A percentile compares a stretch with the other conserved stretches of the same genome.
These are phyloP conservation scores for Flaveria floridana DNA, from an alignment of 140 eudicot genomes.

Conservation along the genomic window DNA sequence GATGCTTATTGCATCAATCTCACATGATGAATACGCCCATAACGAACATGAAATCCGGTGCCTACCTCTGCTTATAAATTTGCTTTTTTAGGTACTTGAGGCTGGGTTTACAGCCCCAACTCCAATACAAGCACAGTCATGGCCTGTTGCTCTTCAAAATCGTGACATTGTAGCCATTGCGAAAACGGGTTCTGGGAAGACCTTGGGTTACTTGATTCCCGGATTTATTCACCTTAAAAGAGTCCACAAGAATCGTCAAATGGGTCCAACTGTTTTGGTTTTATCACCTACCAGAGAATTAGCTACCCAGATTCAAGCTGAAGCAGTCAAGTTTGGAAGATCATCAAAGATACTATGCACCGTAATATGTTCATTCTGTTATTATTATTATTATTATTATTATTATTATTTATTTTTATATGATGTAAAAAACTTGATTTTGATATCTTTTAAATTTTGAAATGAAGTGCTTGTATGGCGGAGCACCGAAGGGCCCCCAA, in stretches of 20 bases:
- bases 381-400: not conserved
- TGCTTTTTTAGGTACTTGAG: constrained; percentile 64
- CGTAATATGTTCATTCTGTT: constrained; percentile 36
- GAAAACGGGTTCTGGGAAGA: constrained; percentile 97
- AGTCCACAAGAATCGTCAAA: constrained; percentile 59
- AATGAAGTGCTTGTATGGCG: constrained; percentile 91
- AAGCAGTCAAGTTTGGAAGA: constrained; percentile 85
- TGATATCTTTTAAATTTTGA: not conserved
- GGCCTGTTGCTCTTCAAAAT: constrained; percentile 94
- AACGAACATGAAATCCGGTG: constrained; percentile 39
- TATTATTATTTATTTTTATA: not conserved
- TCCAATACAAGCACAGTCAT: constrained; percentile 98
- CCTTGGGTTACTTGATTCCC: constrained; percentile 92
- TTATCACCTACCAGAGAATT: constrained; percentile 94
- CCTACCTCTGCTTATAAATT: constrained; percentile 44
- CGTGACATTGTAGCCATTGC: constrained; percentile 98
- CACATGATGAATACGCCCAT: constrained; percentile 36
- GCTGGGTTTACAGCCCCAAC: constrained; percentile 96
- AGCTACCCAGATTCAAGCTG: constrained; percentile 97
- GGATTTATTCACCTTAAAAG: constrained; percentile 85
- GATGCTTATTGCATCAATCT: constrained; percentile 60
- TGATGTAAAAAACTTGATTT: not conserved
- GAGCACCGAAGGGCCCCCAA: constrained; percentile 99
- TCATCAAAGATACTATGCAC: constrained; percentile 86
- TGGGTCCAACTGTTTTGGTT: constrained; percentile 96